Conservation (phyloP, 371 early-diverging fungal genomes). For the Rhizopus microsporus region DNA sequence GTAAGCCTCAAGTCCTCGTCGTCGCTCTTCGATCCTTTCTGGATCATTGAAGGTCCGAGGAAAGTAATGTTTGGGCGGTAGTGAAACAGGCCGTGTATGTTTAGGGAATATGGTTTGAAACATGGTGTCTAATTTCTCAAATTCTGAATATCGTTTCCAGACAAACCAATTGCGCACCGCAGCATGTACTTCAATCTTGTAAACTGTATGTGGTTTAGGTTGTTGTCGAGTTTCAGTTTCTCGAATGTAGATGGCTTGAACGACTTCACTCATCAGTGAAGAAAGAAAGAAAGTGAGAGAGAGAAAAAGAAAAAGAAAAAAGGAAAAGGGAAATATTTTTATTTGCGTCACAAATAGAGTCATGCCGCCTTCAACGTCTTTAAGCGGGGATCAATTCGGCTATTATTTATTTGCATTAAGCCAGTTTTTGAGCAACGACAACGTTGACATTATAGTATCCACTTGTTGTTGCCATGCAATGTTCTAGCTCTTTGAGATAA, state of each 20-base stretch:
- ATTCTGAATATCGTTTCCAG: conserved; percentile 89
- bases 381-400: no score
- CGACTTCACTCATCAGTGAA: conserved; percentile 37
- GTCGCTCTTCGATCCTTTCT: conserved; percentile 79
- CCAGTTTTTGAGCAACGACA: background rate
- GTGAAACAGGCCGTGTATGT: conserved; percentile 55
- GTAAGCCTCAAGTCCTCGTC: conserved; percentile 79
- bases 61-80: conserved; percentile 74
- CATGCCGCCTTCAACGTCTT: no score
- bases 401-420: no score
- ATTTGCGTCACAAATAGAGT: no score
- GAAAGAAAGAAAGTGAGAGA: no score
- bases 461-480: background rate
- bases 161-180: conserved; percentile 87
- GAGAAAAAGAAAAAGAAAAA: no score
- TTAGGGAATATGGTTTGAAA: conserved; percentile 61
- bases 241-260: conserved; percentile 73
- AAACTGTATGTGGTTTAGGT: conserved; percentile 76
- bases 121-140: conserved; percentile 62
- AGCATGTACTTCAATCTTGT: conserved; percentile 74
- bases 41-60: conserved; percentile 64
- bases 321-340: no score
- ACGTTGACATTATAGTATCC: background rate
- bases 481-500: background rate
- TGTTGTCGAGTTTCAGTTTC: conserved; percentile 58